A percentile compares a stretch with the other conserved stretches of the same genome.
phyloP scores from a whole-genome alignment of 371 early-diverging fungal species.

The Conidiobolus incongruus region DNA sequence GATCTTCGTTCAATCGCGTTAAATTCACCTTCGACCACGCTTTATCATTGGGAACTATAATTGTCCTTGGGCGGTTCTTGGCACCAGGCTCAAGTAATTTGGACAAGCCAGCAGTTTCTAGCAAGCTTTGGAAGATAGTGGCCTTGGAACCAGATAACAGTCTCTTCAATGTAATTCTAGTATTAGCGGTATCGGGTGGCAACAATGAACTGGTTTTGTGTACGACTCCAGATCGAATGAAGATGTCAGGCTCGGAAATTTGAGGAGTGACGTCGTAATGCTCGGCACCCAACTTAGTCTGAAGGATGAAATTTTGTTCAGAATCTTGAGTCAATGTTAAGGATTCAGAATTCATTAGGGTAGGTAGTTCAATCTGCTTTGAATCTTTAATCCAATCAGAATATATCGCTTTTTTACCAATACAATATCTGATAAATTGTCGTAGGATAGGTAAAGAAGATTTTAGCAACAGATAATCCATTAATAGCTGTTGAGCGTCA shows the following conservation, averaged over 20 bases:
- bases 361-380: too few species aligned
- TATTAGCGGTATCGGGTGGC: neutral
- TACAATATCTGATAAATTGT: neutral
- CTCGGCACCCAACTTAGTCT: neutral
- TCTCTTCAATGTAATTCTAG: neutral
- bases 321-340: too few species aligned
- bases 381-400: neutral
- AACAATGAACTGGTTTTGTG: neutral
- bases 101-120: neutral
- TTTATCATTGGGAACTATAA: neutral
- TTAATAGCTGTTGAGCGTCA: neutral
- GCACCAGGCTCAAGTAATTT: neutral
- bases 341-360: too few species aligned
- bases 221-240: neutral
- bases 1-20: neutral
- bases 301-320: too few species aligned
- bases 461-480: neutral
- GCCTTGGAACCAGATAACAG: neutral
- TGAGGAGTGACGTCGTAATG: neutral
- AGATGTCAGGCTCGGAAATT: neutral
- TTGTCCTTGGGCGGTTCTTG: neutral
- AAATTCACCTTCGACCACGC: conserved; percentile 1
- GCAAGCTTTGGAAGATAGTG: neutral
- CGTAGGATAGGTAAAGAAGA: neutral
- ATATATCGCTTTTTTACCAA: neutral